Conservation (phyloP, 345 rosid genomes). For the Alliaria petiolata region DNA sequence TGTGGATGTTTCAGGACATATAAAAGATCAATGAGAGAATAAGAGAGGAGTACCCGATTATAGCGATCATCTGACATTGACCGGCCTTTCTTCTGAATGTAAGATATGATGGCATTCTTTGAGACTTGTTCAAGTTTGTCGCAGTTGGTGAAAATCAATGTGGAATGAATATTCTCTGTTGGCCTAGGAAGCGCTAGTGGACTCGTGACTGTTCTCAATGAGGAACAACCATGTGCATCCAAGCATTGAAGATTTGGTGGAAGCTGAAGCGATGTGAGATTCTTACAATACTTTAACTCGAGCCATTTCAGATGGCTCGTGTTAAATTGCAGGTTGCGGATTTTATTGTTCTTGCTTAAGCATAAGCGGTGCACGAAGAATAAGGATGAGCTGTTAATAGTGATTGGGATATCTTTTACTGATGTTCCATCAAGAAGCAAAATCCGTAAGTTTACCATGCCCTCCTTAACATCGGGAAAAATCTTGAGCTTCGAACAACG, state of each 20-base stretch:
- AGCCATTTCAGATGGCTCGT: constrained; percentile 6
- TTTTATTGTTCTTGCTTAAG: constrained; percentile 7
- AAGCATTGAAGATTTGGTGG: constrained; percentile 15
- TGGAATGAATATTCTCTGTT: background rate
- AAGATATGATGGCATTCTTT: background rate
- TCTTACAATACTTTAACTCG: constrained; percentile 17
- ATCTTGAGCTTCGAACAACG: background rate
- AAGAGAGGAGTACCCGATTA: background rate
- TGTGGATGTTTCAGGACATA: too few species aligned
- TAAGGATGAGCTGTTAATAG: background rate
- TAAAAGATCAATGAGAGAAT: too few species aligned
- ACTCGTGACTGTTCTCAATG: background rate
- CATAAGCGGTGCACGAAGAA: background rate
- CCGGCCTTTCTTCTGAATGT: background rate
- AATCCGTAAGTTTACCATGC: background rate
- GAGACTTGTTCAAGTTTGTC: background rate
- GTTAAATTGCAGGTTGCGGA: background rate
- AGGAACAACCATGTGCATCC: constrained; percentile 13
- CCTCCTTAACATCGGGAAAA: background rate
- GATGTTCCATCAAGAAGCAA: constrained; percentile 9
- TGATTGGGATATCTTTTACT: background rate
- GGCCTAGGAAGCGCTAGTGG: background rate
- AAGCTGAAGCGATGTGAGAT: constrained; percentile 7
- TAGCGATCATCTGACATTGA: background rate
- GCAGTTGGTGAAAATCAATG: constrained; percentile 7